Evolutionary conservation across 768 basidiomycete genomes (phyloP), one percentile per base, ranked within the genome.

Genomic region (Termitomyces sp.): DNA sequence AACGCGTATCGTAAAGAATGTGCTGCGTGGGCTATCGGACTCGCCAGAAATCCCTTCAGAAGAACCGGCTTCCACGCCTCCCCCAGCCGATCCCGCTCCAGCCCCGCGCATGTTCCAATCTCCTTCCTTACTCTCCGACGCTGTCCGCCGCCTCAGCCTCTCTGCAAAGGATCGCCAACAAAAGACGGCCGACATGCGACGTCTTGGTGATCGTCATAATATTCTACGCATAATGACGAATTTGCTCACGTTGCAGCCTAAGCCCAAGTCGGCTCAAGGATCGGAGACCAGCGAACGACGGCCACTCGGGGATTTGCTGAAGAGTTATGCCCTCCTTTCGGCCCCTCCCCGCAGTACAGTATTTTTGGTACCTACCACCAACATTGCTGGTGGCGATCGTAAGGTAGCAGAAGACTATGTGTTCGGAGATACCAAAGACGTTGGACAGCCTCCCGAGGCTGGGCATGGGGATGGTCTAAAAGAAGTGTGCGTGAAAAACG

Each of bases 221-320:
- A 86, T 89, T 36, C 69, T 87, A n/a, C 83, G 87, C 14, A 84
- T 89, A 62, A 89, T 91, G 89, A 90, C 89, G 4, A 90, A 89
- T 67, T 74, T 92, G 1, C 77, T 91, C 59, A 85, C 86, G 0
- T 79, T 85, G 59, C 64, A 65, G 40, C 82, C 85, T 12, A 83
- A 81, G 60, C 78, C 80, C 43, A 76, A 74, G 62, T 69, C 71
- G 47, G 68, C 74, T 11, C 73, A 75, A 51, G 77, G 76, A 6
- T 73, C 77, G 1, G 77, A 82, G 12, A 60, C 52, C 6, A 63
- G 47, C 12, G 67, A 72, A 57, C 73, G 78, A 7, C 75, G 77
- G 56, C 72, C 71, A 17, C 67, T 70, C n/a, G 81, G 77, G 0
- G 79, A 76, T 45, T 69, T 73, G n/a, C 68, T 74, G 42, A 74